phyloP scores from a whole-genome alignment of 352 stramenopile species.

The Plasmopara halstedii region DNA sequence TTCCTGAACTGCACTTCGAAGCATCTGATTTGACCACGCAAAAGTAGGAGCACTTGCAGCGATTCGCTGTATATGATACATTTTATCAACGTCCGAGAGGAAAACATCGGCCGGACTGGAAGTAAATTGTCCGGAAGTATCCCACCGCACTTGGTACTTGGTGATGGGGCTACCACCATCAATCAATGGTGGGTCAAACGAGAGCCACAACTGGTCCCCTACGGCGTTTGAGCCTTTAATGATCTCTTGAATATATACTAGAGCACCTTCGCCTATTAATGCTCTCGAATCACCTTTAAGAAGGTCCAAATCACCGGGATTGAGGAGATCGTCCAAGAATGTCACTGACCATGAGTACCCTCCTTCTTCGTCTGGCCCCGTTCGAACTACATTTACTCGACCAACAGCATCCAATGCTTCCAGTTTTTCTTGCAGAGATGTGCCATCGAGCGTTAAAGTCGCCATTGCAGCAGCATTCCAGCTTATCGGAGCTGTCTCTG shows the following conservation, averaged over 20 bases:
- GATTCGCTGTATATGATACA: slow-evolving; percentile 51
- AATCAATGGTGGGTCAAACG: slow-evolving; percentile 49
- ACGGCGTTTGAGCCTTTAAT: slow-evolving; percentile 63
- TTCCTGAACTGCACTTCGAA: slow-evolving; percentile 17
- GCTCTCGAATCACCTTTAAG: slow-evolving; percentile 24
- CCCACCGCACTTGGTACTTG: slow-evolving; percentile 62
- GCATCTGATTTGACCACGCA: slow-evolving; percentile 42
- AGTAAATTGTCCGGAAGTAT: slow-evolving; percentile 45
- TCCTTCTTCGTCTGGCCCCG: slow-evolving; percentile 47
- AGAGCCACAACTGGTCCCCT: slow-evolving; percentile 67
- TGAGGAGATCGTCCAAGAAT: slow-evolving; percentile 66
- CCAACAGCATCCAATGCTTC: slow-evolving; percentile 52
- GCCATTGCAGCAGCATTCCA: slow-evolving; percentile 29
- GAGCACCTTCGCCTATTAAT: slow-evolving; percentile 34
- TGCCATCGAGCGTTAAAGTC: slow-evolving; percentile 35
- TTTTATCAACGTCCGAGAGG: slow-evolving; percentile 38
- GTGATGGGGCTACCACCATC: slow-evolving; percentile 63
- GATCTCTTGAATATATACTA: slow-evolving; percentile 43
- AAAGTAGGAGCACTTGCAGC: slow-evolving; percentile 42
- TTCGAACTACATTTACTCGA: slow-evolving; percentile 35
- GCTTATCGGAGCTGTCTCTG: slow-evolving; percentile 15
- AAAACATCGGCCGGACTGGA: slow-evolving; percentile 37
- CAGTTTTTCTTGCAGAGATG: slow-evolving; percentile 70
- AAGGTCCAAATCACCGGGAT: slow-evolving; percentile 50
- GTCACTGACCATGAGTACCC: slow-evolving; percentile 64